Base-by-base conservation (phyloP, 2,329 filamentous ascomycete genomes). In the Stachybotrys chlorohalonatus region DNA sequence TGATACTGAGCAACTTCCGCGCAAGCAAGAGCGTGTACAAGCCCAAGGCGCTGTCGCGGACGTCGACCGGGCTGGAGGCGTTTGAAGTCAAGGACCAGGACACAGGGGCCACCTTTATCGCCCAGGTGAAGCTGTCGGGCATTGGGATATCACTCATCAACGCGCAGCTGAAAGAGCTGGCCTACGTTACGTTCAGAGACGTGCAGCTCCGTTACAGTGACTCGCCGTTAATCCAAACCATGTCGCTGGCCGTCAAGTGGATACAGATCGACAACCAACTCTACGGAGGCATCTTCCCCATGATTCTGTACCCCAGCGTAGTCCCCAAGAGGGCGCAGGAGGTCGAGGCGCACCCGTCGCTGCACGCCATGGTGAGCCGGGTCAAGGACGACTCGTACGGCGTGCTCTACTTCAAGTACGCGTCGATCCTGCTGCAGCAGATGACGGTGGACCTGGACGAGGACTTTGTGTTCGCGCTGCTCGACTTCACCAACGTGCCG, bases 311-410 rank as follows among this genome's bases (percentile, higher is more conserved):
- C 68, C 94, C 94, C 6, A 96, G 92, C 71, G 94, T 99, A 9
- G 94, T 99, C 15, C 93, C 94, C 0, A 97, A 97, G 79, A 94
- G 91, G 60, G 91, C 90, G 42, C 92, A 94, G 66, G 94, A 99
- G 70, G 94, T 96, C 67, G 94, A 97, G 60, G 87, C 92, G 1
- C 94, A 97, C 71, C 94, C 94, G 0, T 97, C 95, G 53, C 83
- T 99, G 67, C 92, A 96, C 64, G 85, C 86, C 13, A 93, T 92
- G 79, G 79, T 96, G 54, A 96, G 93, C 11, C 83, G 91, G 32
- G 93, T 99, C 68, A 99, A 99, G 75, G 94, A 99, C 65, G 93
- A 99, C 66, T 96, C 92, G 1, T 99, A 97, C 66, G 94, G 94
- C 64, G 94, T 99, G 24, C 76, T 96, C 9, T 99, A 99, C 72